Evolutionary conservation across 345 rosid genomes (phyloP), one percentile per base, ranked within the genome.

Genomic region (Salix arbutifolia): DNA sequence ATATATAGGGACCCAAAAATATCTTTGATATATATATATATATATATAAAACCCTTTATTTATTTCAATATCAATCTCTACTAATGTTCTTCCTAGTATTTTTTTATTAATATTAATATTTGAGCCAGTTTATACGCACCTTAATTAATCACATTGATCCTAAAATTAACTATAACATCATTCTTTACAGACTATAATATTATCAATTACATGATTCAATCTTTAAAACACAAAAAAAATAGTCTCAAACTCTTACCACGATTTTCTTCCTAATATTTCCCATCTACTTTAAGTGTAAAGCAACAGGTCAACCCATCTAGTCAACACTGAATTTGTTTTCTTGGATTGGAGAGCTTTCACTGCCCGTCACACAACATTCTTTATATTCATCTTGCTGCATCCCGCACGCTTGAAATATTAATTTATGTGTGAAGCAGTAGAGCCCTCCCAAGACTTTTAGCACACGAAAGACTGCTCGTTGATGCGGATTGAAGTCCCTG

Each of bases 71-170:
- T n/a, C 28, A 2, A 4, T 9, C 44, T 40, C 44, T 40, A 40
- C 12, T 0, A 11, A 58, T 33, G 33, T 33, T 26, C 14, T 56
- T 56, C 62, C 28, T n/a, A 4, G 8, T 11, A 11, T 21, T 11
- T 28, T 31, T 4, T 31, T 31, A 31, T 31, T 31, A 31, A 31
- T 0, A 31, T 31, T 0, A 0, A 0, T 31, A 31, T 0, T 0
- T 0, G 4, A 0, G 0, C 4, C 5, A 31, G 5, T 31, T 31
- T 31, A 31, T 31, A 0, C 33, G 0, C 1, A 31, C 33, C 5
- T 31, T 31, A 31, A 31, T 31, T 31, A 31, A 31, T 31, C 33
- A 31, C 4, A 31, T 31, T 31, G 5, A 31, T 5, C 33, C 5
- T 31, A 31, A 31, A 31, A 4, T 31, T 31, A 31, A 31, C 33